phyloP scores from a whole-genome alignment of 177 flowering plant genomes.

The Vitis hybrid region DNA sequence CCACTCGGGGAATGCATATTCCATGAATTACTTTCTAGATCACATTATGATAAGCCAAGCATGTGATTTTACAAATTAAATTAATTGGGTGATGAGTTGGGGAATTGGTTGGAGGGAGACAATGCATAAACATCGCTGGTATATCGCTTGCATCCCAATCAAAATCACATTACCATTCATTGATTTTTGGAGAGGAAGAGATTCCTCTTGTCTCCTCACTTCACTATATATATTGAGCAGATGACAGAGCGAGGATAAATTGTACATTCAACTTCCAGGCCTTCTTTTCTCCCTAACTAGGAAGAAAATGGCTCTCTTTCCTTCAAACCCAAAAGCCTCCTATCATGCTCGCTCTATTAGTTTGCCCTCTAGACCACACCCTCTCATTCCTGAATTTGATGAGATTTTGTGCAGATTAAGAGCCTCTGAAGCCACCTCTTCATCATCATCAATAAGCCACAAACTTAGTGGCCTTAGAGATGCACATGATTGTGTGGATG shows the following conservation, averaged over 20 bases:
- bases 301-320: background rate
- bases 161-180: slow-evolving; percentile 1
- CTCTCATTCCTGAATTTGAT: background rate
- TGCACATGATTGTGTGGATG: background rate
- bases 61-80: no score
- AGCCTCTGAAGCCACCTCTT: background rate
- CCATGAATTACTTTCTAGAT: no score
- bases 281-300: background rate
- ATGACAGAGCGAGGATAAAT: background rate
- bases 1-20: no score
- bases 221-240: background rate
- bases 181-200: no score
- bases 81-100: no score
- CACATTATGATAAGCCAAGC: no score
- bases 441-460: background rate
- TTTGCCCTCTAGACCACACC: background rate
- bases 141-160: background rate
- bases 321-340: no score
- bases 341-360: background rate
- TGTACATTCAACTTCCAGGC: background rate
- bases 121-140: slow-evolving; percentile 6
- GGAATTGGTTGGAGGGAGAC: background rate
- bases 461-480: background rate
- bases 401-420: background rate
- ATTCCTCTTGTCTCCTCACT: background rate